Percentiles rank a stretch among this genome's conserved stretches.
phyloP scores from a whole-genome alignment of 2,329 filamentous ascomycete species.

The Sarocladiaceae sp. region DNA sequence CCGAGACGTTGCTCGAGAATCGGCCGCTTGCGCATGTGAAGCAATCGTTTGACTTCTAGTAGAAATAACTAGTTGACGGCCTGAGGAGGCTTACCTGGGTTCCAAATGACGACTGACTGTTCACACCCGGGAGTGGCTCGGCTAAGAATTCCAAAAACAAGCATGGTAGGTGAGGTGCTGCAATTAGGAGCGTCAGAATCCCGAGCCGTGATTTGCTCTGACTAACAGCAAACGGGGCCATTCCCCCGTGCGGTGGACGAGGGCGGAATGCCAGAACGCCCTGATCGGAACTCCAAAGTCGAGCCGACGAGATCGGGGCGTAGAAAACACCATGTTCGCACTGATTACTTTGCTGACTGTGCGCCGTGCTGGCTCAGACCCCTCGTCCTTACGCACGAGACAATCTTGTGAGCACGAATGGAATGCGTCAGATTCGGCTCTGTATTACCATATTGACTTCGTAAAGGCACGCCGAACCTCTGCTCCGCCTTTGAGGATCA shows the following conservation, averaged over 20 bases:
- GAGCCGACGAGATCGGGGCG: no score
- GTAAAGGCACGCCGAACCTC: no score
- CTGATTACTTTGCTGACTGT: neutral
- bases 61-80: neutral
- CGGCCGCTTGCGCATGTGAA: no score
- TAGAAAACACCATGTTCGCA: neutral
- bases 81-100: neutral
- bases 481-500: no score
- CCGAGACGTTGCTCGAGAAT: no score
- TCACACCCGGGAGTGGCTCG: conserved; percentile 7
- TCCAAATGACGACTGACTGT: neutral
- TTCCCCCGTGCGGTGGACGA: neutral
- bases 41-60: no score
- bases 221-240: neutral
- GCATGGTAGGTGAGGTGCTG: neutral
- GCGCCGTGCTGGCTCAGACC: neutral
- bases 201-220: neutral
- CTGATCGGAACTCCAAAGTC: neutral
- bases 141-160: conserved; percentile 8
- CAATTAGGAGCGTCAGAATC: neutral
- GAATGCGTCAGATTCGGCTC: no score
- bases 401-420: no score
- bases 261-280: neutral
- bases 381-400: neutral
- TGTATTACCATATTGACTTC: no score